Evolutionary conservation across 2,329 filamentous ascomycete species (phyloP), one percentile per base, ranked within the genome.

Genomic region (Leptographium galeiforme): DNA sequence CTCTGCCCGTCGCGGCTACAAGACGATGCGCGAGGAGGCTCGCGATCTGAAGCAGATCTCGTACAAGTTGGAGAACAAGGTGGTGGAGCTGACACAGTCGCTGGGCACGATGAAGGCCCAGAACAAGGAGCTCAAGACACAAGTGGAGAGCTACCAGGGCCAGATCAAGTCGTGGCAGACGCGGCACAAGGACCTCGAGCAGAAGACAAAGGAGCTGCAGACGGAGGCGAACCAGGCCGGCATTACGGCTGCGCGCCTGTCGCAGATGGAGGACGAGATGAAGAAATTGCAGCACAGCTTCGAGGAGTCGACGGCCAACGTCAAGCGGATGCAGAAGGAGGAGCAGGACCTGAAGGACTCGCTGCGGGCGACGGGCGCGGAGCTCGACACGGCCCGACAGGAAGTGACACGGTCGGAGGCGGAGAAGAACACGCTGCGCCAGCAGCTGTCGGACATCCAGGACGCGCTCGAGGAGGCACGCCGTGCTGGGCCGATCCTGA

Each of bases 51-150:
- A 97, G 77, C 91, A 97, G 70, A 98, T 98, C 61, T 97, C 93
- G 2, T 98, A 98, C 77, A 97, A 95, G 75, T 75, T 98, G 62
- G 93, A 98, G 70, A 97, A 98, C 78, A 98, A 98, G 81, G 93
- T 98, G 58, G 89, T 98, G 58, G 93, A 98, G 72, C 79, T 98
- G 63, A 98, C 93, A 1, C 93, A 98, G 68, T 88, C 85, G 50
- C 72, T 98, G 62, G 90, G 93, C 60, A 84, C 89, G 11, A 85
- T 95, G 78, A 95, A 95, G 74, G 81, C 84, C 58, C 88, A 95
- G 71, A 98, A 98, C 79, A 96, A 95, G 75, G 79, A 80, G 55
- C 77, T 98, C 57, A 76, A 86, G 61, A 84, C 80, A 39, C 90
- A 97, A 68, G 85, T 98, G 49, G 89, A 96, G 69, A 96, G 87